phyloP scores from a whole-genome alignment of 2,329 filamentous ascomycete genomes.

The Fusarium proliferatum region DNA sequence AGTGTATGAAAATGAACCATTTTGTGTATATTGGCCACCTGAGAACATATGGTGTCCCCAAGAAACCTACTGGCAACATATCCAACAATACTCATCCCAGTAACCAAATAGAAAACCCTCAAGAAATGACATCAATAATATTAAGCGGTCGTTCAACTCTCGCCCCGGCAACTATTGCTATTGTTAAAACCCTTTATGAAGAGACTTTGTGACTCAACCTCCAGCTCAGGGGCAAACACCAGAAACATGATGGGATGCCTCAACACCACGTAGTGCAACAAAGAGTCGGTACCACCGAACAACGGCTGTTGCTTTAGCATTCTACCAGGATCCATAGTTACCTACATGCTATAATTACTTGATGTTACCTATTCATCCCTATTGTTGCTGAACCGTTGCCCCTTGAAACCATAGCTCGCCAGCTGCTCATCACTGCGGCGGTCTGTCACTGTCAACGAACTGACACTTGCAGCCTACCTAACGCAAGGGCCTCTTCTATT shows the following conservation, averaged over 20 bases:
- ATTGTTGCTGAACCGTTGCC: slow-evolving; percentile 27
- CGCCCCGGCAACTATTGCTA: not conserved
- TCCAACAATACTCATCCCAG: not conserved
- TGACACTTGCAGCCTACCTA: slow-evolving; percentile 6
- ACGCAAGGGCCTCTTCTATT: slow-evolving; percentile 8
- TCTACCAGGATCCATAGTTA: not conserved
- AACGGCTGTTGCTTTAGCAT: slow-evolving; percentile 23
- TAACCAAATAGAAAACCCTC: not conserved
- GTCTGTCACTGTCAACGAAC: not conserved
- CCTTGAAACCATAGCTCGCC: slow-evolving; percentile 24
- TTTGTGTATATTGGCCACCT: not conserved
- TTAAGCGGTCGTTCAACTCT: not conserved
- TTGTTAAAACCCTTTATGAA: not conserved
- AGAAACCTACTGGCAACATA: not conserved
- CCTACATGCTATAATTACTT: not conserved
- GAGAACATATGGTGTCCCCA: not conserved
- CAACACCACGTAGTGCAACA: slow-evolving; percentile 33
- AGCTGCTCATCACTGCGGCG: slow-evolving; percentile 22
- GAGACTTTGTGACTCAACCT: not conserved
- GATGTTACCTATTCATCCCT: slow-evolving; percentile 4
- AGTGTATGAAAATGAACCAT: not conserved
- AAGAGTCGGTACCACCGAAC: slow-evolving; percentile 22
- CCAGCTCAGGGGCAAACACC: slow-evolving; percentile 30
- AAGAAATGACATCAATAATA: not conserved
- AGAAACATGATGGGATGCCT: slow-evolving; percentile 17